phyloP scores from a whole-genome alignment of 192 early-diverging fungal species.

The Lobosporangium transversale region DNA sequence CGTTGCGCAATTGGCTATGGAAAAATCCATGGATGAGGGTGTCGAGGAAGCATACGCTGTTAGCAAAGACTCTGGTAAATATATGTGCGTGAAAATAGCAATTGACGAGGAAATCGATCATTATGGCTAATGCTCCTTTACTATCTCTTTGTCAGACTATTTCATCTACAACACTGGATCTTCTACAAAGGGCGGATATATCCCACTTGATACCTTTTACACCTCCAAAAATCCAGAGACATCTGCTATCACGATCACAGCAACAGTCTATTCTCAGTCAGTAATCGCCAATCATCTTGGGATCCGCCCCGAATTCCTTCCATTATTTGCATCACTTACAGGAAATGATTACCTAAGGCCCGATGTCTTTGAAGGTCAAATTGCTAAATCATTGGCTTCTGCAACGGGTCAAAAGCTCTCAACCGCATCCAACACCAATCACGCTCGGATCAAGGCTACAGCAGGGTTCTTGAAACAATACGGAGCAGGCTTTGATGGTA shows the following conservation, averaged over 20 bases:
- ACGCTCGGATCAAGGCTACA: constrained; percentile 34
- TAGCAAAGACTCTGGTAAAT: constrained; percentile 58
- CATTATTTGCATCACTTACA: constrained; percentile 58
- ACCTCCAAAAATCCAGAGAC: constrained; percentile 18
- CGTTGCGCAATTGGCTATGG: constrained; percentile 51
- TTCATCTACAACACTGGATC: constrained; percentile 54
- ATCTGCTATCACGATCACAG: constrained; percentile 22
- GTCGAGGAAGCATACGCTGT: constrained; percentile 55
- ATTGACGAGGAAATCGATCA: background rate
- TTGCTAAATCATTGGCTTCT: constrained; percentile 13
- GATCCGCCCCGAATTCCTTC: constrained; percentile 41
- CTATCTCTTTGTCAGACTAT: constrained; percentile 41
- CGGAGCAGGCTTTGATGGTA: constrained; percentile 14
- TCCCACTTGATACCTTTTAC: constrained; percentile 57
- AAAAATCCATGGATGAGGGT: constrained; percentile 26
- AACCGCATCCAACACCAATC: constrained; percentile 16
- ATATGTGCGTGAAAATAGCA: background rate
- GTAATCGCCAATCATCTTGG: constrained; percentile 47
- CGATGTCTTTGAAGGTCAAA: constrained; percentile 44
- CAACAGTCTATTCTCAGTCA: constrained; percentile 51
- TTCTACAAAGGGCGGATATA: constrained; percentile 52
- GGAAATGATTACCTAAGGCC: constrained; percentile 62
- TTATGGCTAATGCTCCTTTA: background rate
- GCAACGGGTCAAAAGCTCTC: constrained; percentile 26
- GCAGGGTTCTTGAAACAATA: constrained; percentile 32